A percentile compares a stretch with the other conserved stretches of the same genome.
Evolutionary conservation across 495 filamentous ascomycete species (phyloP).

Genomic region (Pseudotulostoma volvatum): DNA sequence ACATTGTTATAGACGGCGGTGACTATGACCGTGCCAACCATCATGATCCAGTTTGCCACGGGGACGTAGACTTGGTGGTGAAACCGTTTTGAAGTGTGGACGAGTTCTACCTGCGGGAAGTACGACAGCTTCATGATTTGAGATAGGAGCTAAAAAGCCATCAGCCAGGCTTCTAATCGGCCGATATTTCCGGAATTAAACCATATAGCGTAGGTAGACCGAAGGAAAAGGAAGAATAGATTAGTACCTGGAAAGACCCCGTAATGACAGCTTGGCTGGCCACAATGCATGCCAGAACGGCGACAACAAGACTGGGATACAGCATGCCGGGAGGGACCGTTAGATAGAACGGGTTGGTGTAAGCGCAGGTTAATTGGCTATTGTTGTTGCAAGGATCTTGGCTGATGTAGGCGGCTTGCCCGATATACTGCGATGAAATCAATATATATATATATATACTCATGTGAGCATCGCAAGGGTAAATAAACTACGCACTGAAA

Average conservation of each 20-base stretch:
- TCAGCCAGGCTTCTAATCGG: no score
- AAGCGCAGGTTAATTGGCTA: slow-evolving; percentile 39
- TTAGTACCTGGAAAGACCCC: slow-evolving; percentile 39
- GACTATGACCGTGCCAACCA: slow-evolving; percentile 58
- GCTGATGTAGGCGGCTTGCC: slow-evolving; percentile 58
- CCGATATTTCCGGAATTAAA: no score
- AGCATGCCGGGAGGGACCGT: slow-evolving; percentile 47
- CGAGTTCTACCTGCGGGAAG: slow-evolving; percentile 54
- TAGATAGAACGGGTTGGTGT: slow-evolving; percentile 58
- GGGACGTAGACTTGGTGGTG: slow-evolving; percentile 61
- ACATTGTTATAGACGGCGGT: slow-evolving; percentile 57
- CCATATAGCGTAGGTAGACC: no score
- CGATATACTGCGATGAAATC: slow-evolving; percentile 38
- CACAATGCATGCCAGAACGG: slow-evolving; percentile 54
- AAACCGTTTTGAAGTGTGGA: slow-evolving; percentile 48
- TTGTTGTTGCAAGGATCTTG: slow-evolving; percentile 41
- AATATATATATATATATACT: neutral
- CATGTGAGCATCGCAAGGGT: no score
- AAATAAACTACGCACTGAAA: slow-evolving; percentile 33
- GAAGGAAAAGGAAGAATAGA: no score
- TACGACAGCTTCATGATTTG: slow-evolving; percentile 63
- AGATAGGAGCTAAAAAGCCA: slow-evolving; percentile 41
- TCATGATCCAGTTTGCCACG: slow-evolving; percentile 53
- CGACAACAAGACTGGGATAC: slow-evolving; percentile 46
- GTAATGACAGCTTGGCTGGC: slow-evolving; percentile 70